Conservation (phyloP, 305 asterid genomes). For the Andrographis paniculata region DNA sequence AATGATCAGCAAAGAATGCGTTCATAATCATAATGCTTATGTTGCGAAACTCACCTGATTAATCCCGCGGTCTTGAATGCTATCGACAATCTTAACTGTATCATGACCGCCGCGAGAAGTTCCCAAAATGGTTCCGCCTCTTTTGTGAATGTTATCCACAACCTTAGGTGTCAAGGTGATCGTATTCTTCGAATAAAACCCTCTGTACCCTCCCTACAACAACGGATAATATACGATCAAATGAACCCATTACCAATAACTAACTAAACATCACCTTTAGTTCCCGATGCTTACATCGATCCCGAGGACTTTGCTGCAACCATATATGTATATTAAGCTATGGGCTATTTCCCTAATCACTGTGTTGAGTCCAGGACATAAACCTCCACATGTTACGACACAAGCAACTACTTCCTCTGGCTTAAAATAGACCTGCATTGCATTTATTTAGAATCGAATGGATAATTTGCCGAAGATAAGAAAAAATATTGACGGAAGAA, state of each 20-base stretch:
- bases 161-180: slow-evolving; percentile 61
- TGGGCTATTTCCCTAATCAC: slow-evolving; percentile 75
- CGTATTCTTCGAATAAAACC: slow-evolving; percentile 86
- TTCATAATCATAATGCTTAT: slow-evolving; percentile 8
- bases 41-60: slow-evolving; percentile 57
- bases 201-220: slow-evolving; percentile 58
- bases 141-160: slow-evolving; percentile 87
- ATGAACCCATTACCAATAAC: neutral
- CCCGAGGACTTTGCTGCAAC: slow-evolving; percentile 53
- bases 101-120: slow-evolving; percentile 97
- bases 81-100: slow-evolving; percentile 80
- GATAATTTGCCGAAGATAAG: neutral
- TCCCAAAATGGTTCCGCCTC: slow-evolving; percentile 96
- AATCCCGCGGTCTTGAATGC: slow-evolving; percentile 95
- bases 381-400: slow-evolving; percentile 79
- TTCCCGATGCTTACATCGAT: slow-evolving; percentile 46
- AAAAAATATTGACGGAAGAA: neutral
- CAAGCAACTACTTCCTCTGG: slow-evolving; percentile 67
- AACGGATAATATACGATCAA: neutral
- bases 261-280: slow-evolving; percentile 4
- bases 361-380: slow-evolving; percentile 77
- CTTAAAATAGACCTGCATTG: slow-evolving; percentile 48
- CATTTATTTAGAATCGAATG: slow-evolving; percentile 9
- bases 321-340: slow-evolving; percentile 71
- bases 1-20: too few species aligned